Evolutionary conservation across 495 filamentous ascomycete species (phyloP).

Genomic region (Paragyromitra xinjiangensis): DNA sequence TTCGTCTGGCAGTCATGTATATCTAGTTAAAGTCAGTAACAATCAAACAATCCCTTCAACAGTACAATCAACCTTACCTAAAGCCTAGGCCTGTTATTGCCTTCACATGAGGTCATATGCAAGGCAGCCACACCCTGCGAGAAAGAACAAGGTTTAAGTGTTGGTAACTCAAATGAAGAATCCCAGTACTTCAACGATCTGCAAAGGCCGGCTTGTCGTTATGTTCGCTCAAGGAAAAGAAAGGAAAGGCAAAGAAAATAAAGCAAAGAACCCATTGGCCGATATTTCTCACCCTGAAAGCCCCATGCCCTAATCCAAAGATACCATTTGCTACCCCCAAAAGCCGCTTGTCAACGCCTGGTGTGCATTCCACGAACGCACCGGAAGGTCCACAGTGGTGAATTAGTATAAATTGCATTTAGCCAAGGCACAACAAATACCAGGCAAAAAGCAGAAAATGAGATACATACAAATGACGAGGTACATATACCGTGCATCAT

Average conservation of each 20-base stretch:
- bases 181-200: neutral
- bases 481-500: conserved; percentile 15
- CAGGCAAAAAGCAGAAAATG: neutral
- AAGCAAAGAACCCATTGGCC: neutral
- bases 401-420: conserved; percentile 16
- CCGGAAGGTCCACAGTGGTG: neutral
- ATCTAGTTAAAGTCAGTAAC: neutral
- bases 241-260: neutral
- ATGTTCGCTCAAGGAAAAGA: too few species aligned
- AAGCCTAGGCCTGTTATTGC: neutral
- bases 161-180: neutral
- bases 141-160: neutral
- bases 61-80: neutral
- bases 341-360: neutral
- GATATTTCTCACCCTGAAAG: neutral
- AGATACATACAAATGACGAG: neutral
- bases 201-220: neutral
- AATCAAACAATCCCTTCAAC: neutral
- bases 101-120: neutral
- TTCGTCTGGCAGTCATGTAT: neutral
- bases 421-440: conserved; percentile 9
- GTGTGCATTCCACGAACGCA: neutral
- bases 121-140: neutral
- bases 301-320: neutral
- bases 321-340: neutral